Base-by-base conservation (phyloP, 2,329 filamentous ascomycete genomes). In the Pseudomassariella vexata region DNA sequence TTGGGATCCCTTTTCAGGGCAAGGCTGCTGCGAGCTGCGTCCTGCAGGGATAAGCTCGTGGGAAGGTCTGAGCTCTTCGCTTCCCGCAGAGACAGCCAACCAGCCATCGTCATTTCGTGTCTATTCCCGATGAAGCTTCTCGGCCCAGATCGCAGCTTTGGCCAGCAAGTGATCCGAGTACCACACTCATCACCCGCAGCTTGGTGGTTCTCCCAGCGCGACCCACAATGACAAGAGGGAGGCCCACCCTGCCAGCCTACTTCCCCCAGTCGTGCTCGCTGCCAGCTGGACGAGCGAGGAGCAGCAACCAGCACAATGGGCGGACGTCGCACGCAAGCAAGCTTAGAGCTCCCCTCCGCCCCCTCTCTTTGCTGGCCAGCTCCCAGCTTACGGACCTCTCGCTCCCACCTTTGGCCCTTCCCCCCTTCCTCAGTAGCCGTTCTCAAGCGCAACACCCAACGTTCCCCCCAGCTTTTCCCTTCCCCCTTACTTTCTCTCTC, bases 361-460 rank as follows among this genome's bases (percentile, higher is more conserved):
- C 39, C 35, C 43, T 36, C 38, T 32, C 43, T 25, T 44, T 38
- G 19, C 16, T 32, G 15, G 19, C 34, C 22, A 14, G 16, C 24
- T 24, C 34, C 28, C 36, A 38, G 36, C 36, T 34, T 34, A 35
- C 32, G 32, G 24, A 19, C 27, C 22, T 31, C 31, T 28, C 19
- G 12, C 36, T 34, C 36, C 36, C 36, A 38, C 31, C 23, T 37
- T 28, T 28, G 22, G 17, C 20, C n/a, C n/a, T n/a, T n/a, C 19
- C 18, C 28, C 42, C 36, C 28, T 40, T 40, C 26, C 39, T 40
- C 36, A 44, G 36, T 42, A 45, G 41, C 46, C 46, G 48, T 48
- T 41, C 43, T 36, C 45, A 41, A 42, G 41, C 45, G 42, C 46
- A 44, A 44, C 48, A 44, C 40, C 48, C 44, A 47, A 39, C 43